Evolutionary conservation across 352 stramenopile genomes (phyloP).

Genomic region (Elongisporangium prolatum): DNA sequence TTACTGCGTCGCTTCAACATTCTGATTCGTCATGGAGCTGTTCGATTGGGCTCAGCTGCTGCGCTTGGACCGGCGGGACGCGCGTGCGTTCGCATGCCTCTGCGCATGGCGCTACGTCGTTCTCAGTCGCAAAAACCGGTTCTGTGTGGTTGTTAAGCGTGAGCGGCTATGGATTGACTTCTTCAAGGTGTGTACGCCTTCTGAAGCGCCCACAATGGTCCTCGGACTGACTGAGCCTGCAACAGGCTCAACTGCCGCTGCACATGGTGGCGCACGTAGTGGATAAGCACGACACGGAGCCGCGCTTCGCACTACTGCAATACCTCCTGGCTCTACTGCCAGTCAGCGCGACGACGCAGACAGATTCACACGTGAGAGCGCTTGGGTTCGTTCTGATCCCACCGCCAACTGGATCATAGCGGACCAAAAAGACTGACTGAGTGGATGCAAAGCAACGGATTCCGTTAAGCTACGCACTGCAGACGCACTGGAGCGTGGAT

Average conservation of each 20-base stretch:
- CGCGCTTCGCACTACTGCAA: slow-evolving; percentile 29
- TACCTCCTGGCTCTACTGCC: slow-evolving; percentile 23
- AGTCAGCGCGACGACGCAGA: slow-evolving; percentile 3
- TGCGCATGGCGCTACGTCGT: slow-evolving; percentile 32
- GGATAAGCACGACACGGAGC: slow-evolving; percentile 5
- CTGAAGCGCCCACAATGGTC: not conserved
- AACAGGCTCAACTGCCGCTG: slow-evolving; percentile 39
- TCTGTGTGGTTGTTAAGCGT: slow-evolving; percentile 9
- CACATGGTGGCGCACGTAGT: slow-evolving; percentile 27
- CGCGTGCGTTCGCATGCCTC: slow-evolving; percentile 40
- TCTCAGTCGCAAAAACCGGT: slow-evolving; percentile 39
- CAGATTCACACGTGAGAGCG: slow-evolving; percentile 24
- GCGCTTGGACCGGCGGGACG: slow-evolving; percentile 3
- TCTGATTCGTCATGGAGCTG: not conserved
- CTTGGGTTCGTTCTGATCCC: not conserved
- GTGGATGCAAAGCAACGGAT: slow-evolving; percentile 12
- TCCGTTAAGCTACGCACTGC: slow-evolving; percentile 38
- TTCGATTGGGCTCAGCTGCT: slow-evolving; percentile 36
- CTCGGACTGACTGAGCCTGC: not conserved
- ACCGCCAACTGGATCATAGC: not conserved
- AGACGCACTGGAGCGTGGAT: slow-evolving; percentile 32
- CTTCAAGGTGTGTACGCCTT: slow-evolving; percentile 36
- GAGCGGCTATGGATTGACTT: slow-evolving; percentile 39
- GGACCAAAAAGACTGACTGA: not conserved
- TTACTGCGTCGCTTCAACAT: not conserved